Evolutionary conservation across 176 grass and related monocot species (phyloP).

Genomic region (Leersia perrieri): DNA sequence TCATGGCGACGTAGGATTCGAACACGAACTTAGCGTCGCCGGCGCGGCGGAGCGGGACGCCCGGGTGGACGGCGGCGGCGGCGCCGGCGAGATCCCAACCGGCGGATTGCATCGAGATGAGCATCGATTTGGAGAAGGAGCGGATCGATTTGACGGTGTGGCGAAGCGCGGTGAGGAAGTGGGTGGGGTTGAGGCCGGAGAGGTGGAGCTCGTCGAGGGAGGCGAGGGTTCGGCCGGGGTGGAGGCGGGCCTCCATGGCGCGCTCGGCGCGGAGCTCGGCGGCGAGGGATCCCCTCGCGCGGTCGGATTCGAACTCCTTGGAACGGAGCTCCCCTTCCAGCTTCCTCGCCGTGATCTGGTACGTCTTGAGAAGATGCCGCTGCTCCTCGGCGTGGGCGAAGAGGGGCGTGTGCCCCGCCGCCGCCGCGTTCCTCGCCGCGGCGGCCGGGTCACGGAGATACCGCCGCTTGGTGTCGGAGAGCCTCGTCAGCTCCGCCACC

Average conservation of each 20-base stretch:
- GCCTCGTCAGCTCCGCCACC: constrained; percentile 68
- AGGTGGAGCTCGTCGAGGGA: constrained; percentile 72
- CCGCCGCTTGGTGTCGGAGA: constrained; percentile 76
- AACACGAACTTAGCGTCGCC: constrained; percentile 65
- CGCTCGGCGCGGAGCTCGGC: constrained; percentile 53
- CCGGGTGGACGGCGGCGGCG: constrained; percentile 60
- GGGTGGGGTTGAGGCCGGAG: constrained; percentile 87
- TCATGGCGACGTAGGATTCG: constrained; percentile 84
- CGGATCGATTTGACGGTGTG: constrained; percentile 79
- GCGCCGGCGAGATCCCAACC: constrained; percentile 73
- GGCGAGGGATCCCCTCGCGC: constrained; percentile 24
- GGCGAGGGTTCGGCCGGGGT: constrained; percentile 70
- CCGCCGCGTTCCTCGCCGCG: constrained; percentile 31
- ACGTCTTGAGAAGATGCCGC: constrained; percentile 75
- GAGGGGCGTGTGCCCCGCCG: constrained; percentile 43
- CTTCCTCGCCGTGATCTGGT: constrained; percentile 84
- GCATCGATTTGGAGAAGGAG: constrained; percentile 68
- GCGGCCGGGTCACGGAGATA: constrained; percentile 58
- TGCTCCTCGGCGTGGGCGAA: constrained; percentile 78
- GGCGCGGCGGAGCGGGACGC: constrained; percentile 30
- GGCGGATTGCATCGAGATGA: constrained; percentile 67
- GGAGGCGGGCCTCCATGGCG: constrained; percentile 55
- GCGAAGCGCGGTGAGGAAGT: constrained; percentile 79
- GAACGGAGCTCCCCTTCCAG: constrained; percentile 54
- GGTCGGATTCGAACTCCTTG: constrained; percentile 49